Evolutionary conservation across 2,329 filamentous ascomycete species (phyloP).

Genomic region (Dothistroma septosporum): DNA sequence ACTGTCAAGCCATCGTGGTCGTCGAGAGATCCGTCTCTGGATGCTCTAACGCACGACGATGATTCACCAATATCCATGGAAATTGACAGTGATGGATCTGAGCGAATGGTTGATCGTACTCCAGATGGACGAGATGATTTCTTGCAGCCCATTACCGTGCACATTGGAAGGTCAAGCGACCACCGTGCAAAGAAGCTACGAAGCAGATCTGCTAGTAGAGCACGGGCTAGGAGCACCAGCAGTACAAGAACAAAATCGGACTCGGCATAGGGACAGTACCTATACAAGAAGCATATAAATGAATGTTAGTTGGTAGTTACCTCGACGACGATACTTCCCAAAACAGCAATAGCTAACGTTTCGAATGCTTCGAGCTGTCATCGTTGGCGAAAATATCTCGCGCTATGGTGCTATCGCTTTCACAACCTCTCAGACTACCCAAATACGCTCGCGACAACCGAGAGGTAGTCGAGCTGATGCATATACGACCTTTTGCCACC

Average conservation of each 20-base stretch:
- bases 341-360: too few relatives aligned
- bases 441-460: too few relatives aligned
- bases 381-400: too few relatives aligned
- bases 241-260: background rate
- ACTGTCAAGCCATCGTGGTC: background rate
- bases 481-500: too few relatives aligned
- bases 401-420: too few relatives aligned
- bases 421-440: too few relatives aligned
- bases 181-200: background rate
- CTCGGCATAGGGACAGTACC: background rate
- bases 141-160: slow-evolving; percentile 7
- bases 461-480: too few relatives aligned
- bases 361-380: too few relatives aligned
- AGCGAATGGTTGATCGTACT: background rate
- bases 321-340: too few relatives aligned
- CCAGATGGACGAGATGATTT: slow-evolving; percentile 2
- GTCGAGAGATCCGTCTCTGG: background rate
- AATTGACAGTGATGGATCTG: background rate
- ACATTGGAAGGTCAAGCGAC: slow-evolving; percentile 1
- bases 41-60: background rate
- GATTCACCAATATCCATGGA: background rate
- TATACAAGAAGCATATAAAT: too few relatives aligned
- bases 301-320: too few relatives aligned
- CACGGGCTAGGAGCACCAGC: too few relatives aligned
- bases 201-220: background rate